Conservation (phyloP, 2,329 filamentous ascomycete species). For the Talaromyces sp. region DNA sequence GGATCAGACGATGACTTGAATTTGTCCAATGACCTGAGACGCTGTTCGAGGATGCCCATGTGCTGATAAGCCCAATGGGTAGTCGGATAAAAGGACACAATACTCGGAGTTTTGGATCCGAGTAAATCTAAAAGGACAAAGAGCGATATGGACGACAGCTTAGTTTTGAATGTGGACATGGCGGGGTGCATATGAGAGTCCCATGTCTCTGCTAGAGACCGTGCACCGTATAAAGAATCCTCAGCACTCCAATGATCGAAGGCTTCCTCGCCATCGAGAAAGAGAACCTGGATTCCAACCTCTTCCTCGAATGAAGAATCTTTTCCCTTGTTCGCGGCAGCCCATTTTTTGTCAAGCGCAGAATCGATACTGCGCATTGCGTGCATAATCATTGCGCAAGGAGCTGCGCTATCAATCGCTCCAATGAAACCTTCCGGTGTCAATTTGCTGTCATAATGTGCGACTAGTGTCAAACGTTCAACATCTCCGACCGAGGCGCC, state of each 20-base stretch:
- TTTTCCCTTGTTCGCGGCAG: constrained; percentile 64
- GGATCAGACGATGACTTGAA: constrained; percentile 62
- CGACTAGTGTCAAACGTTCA: constrained; percentile 79
- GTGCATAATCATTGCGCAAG: constrained; percentile 89
- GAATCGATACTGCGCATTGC: constrained; percentile 77
- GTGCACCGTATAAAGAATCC: constrained; percentile 87
- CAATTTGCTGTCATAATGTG: constrained; percentile 89
- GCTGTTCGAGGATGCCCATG: constrained; percentile 72
- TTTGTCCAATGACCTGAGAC: constrained; percentile 67
- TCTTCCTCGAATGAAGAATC: constrained; percentile 66
- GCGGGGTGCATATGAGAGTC: constrained; percentile 69
- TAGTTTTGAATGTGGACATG: constrained; percentile 73
- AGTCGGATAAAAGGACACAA: constrained; percentile 85
- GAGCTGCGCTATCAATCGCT: constrained; percentile 89
- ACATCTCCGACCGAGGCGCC: constrained; percentile 75
- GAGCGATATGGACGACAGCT: constrained; percentile 77
- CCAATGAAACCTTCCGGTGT: constrained; percentile 85
- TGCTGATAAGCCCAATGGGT: constrained; percentile 92
- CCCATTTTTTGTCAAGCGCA: constrained; percentile 81
- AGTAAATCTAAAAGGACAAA: constrained; percentile 92
- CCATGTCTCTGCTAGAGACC: constrained; percentile 81
- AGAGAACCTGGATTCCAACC: constrained; percentile 82
- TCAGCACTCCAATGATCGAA: constrained; percentile 76
- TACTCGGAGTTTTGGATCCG: constrained; percentile 66
- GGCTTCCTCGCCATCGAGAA: constrained; percentile 93